These are phyloP conservation scores for Microsporum canis DNA, from an alignment of 2,329 filamentous ascomycete genomes.

Conservation along the genomic window DNA sequence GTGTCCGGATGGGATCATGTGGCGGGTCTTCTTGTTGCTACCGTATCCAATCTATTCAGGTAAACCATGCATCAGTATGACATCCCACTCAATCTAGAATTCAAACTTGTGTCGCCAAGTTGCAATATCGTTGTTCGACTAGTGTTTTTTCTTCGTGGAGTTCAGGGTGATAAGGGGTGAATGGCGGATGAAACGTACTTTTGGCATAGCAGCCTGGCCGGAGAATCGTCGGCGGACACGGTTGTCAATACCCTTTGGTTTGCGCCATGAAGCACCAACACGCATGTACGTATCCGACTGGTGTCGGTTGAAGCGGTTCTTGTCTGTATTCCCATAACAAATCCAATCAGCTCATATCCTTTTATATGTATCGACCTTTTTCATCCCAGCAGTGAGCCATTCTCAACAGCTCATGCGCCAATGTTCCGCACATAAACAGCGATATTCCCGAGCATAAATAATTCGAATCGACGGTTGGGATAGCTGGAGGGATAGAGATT, in stretches of 20 bases:
- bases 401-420: background rate
- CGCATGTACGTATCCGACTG: slow-evolving; percentile 96
- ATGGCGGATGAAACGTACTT: slow-evolving; percentile 53
- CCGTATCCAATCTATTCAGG: slow-evolving; percentile 80
- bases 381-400: background rate
- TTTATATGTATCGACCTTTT: background rate
- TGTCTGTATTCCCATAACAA: slow-evolving; percentile 47
- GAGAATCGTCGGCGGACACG: slow-evolving; percentile 94
- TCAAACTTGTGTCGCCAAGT: background rate
- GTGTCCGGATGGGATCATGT: slow-evolving; percentile 98
- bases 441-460: background rate
- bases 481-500: background rate
- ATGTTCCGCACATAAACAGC: background rate
- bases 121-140: background rate
- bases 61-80: background rate
- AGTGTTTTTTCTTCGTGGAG: background rate
- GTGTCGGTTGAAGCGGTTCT: slow-evolving; percentile 91
- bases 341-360: slow-evolving; percentile 22
- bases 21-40: slow-evolving; percentile 98
- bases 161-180: background rate
- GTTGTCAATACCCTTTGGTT: slow-evolving; percentile 99
- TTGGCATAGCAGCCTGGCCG: slow-evolving; percentile 92
- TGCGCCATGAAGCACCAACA: slow-evolving; percentile 85
- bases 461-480: background rate
- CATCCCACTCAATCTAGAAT: background rate